Percentiles rank a stretch among this genome's conserved stretches.
Conservation (phyloP, 495 filamentous ascomycete species). For the Tuber microsphaerosporum region DNA sequence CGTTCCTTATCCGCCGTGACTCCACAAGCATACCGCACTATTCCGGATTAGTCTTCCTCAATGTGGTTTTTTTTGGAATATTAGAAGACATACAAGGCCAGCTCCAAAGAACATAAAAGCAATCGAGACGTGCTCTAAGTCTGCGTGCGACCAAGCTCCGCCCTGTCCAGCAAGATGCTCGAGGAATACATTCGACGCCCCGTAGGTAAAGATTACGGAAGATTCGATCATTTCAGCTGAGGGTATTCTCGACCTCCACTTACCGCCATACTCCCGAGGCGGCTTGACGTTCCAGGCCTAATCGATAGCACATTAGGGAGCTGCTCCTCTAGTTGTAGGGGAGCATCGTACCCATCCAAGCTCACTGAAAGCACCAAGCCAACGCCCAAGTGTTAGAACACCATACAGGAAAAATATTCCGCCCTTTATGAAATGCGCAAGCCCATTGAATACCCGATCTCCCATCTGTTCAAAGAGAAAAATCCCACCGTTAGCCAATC, state of each 20-base stretch:
- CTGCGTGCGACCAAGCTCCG: conserved; percentile 62
- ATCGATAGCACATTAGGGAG: conserved; percentile 21
- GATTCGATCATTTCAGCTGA: conserved; percentile 86
- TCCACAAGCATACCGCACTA: conserved; percentile 92
- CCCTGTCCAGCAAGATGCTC: conserved; percentile 76
- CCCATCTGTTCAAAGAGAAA: conserved; percentile 47
- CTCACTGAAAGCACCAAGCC: conserved; percentile 82
- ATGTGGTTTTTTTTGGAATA: background rate
- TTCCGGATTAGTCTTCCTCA: conserved; percentile 20
- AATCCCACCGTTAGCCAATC: conserved; percentile 18
- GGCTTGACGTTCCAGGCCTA: conserved; percentile 85
- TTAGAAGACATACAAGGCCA: conserved; percentile 61
- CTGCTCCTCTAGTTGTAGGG: background rate
- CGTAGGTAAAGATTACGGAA: conserved; percentile 80
- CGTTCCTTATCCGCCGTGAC: conserved; percentile 58
- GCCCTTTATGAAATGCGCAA: conserved; percentile 93
- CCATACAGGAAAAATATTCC: conserved; percentile 98
- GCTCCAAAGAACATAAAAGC: conserved; percentile 91
- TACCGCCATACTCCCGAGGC: conserved; percentile 51
- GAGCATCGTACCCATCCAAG: conserved; percentile 65
- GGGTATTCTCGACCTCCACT: conserved; percentile 58
- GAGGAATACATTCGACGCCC: conserved; percentile 81
- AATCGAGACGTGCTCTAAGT: conserved; percentile 90
- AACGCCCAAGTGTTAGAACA: conserved; percentile 77
- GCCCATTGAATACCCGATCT: conserved; percentile 65